A percentile compares a stretch with the other conserved stretches of the same genome.
phyloP scores from a whole-genome alignment of 2,329 filamentous ascomycete species.

The Fusarium temperatum region DNA sequence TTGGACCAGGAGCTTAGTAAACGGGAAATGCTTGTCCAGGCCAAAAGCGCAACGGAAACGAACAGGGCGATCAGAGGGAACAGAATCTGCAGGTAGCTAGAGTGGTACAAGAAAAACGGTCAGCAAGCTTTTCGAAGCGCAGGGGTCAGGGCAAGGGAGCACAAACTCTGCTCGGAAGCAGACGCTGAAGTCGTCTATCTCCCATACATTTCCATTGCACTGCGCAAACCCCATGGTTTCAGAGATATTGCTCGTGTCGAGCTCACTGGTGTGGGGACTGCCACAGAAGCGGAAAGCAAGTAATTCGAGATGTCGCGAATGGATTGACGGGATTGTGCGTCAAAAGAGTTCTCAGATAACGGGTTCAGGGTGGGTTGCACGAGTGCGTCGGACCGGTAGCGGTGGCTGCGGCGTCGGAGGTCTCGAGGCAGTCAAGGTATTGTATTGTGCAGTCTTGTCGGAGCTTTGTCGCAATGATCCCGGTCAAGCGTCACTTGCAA shows the following conservation, averaged over 20 bases:
- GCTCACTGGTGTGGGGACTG: slow-evolving; percentile 27
- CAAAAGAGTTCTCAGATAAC: neutral
- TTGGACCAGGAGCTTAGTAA: slow-evolving; percentile 58
- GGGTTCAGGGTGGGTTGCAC: slow-evolving; percentile 20
- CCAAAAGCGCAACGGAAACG: slow-evolving; percentile 74
- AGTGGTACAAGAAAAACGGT: slow-evolving; percentile 17
- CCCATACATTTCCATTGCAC: slow-evolving; percentile 69
- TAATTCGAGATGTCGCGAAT: slow-evolving; percentile 16
- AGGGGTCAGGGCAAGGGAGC: slow-evolving; percentile 1
- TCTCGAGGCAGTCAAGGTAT: slow-evolving; percentile 9
- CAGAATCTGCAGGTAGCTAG: slow-evolving; percentile 67
- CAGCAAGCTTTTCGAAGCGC: slow-evolving; percentile 2
- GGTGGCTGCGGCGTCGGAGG: slow-evolving; percentile 25
- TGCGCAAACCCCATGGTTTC: slow-evolving; percentile 60
- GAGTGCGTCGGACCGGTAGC: slow-evolving; percentile 30
- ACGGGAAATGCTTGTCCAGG: slow-evolving; percentile 64
- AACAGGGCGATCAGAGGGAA: slow-evolving; percentile 78
- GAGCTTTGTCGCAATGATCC: slow-evolving; percentile 29
- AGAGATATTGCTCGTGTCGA: slow-evolving; percentile 16
- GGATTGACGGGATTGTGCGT: neutral
- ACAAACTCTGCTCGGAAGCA: slow-evolving; percentile 76
- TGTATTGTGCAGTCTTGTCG: slow-evolving; percentile 4
- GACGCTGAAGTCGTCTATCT: slow-evolving; percentile 68
- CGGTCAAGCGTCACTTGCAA: slow-evolving; percentile 19
- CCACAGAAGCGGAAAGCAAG: slow-evolving; percentile 9